Evolutionary conservation across 163 green algal genomes (phyloP).

Genomic region (Scenedesmus sp.): DNA sequence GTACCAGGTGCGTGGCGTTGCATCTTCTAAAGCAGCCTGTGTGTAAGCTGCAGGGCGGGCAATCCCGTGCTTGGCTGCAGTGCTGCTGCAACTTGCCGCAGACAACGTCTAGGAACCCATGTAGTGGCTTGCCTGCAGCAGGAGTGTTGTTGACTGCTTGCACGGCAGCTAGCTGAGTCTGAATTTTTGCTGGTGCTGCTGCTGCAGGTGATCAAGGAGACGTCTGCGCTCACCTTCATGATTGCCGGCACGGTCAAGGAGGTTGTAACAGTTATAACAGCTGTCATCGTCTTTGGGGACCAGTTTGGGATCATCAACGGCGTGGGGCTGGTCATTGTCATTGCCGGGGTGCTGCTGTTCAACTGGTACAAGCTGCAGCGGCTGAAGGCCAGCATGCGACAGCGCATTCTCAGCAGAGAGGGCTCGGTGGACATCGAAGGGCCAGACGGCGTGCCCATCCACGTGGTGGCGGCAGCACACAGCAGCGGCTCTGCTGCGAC

Average conservation of each 20-base stretch:
- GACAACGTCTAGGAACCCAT: background rate
- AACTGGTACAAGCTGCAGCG: slow-evolving; percentile 84
- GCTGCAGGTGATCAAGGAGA: slow-evolving; percentile 78
- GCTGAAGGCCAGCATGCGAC: slow-evolving; percentile 33
- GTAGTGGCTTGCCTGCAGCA: background rate
- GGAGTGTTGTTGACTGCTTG: background rate
- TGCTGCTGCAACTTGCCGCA: background rate
- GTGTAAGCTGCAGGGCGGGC: too few relatives aligned
- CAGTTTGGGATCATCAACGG: slow-evolving; percentile 80
- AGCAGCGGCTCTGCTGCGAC: background rate
- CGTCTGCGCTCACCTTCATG: slow-evolving; percentile 94
- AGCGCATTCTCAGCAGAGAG: background rate
- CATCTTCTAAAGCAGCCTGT: too few relatives aligned
- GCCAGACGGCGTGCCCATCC: slow-evolving; percentile 2
- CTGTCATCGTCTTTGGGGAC: slow-evolving; percentile 85
- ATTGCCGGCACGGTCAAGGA: slow-evolving; percentile 94
- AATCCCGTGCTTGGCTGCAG: too few relatives aligned
- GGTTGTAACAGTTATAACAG: slow-evolving; percentile 86
- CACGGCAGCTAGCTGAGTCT: background rate
- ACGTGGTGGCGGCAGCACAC: background rate
- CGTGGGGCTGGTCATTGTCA: slow-evolving; percentile 83
- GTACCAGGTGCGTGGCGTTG: slow-evolving; percentile 56
- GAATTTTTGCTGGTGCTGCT: background rate
- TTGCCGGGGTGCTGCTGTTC: slow-evolving; percentile 86
- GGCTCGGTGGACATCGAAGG: background rate